Evolutionary conservation across 768 basidiomycete species (phyloP).

Genomic region (Boletus sensibilis): DNA sequence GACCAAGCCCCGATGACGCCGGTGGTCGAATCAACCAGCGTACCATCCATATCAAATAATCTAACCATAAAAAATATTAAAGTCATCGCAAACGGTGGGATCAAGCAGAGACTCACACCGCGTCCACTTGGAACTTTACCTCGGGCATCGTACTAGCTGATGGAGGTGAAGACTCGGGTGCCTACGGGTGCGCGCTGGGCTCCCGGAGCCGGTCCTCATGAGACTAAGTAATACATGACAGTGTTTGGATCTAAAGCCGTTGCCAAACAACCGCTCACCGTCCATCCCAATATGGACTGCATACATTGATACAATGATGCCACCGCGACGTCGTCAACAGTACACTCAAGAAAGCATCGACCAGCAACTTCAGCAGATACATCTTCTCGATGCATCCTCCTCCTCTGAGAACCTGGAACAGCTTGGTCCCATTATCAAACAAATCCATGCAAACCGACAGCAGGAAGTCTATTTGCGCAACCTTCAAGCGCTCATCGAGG

Average conservation of each 20-base stretch:
- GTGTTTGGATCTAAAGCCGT: conserved; percentile 38
- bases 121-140: conserved; percentile 38
- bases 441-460: conserved; percentile 82
- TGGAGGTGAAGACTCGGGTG: not conserved
- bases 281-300: conserved; percentile 13
- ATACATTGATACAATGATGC: conserved; percentile 45
- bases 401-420: conserved; percentile 94
- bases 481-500: conserved; percentile 82
- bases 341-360: conserved; percentile 85
- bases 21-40: conserved; percentile 77
- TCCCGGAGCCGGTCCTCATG: not conserved
- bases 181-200: not conserved
- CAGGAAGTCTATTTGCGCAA: conserved; percentile 89
- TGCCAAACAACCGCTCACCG: conserved; percentile 40
- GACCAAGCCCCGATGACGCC: conserved; percentile 85
- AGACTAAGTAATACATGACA: not conserved
- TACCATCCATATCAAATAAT: conserved; percentile 84
- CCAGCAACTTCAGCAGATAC: conserved; percentile 88
- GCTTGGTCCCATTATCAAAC: conserved; percentile 91
- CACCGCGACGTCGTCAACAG: conserved; percentile 66
- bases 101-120: conserved; percentile 34
- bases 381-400: conserved; percentile 82
- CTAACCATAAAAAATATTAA: too few relatives aligned
- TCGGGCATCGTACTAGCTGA: conserved; percentile 30
- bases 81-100: not conserved